phyloP scores from a whole-genome alignment of 2,329 filamentous ascomycete species.

The Ascochyta lentis region DNA sequence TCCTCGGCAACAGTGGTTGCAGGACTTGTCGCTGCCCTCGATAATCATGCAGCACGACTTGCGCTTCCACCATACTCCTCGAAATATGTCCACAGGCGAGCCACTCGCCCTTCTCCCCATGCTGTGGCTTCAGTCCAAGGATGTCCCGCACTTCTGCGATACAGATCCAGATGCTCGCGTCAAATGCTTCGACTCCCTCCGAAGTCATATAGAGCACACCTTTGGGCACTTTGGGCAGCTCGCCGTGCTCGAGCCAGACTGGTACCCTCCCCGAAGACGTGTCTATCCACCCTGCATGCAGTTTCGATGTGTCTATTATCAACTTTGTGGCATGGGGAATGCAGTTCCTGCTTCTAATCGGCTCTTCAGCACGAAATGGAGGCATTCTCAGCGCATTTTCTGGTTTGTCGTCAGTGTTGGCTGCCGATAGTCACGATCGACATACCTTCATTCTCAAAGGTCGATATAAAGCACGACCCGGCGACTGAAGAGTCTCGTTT shows the following conservation, averaged over 20 bases:
- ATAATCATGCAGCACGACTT: background rate
- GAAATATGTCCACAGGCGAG: conserved; percentile 16
- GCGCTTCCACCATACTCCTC: background rate
- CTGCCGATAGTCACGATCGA: background rate
- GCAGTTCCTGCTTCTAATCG: no score
- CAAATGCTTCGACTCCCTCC: background rate
- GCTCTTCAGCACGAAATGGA: background rate
- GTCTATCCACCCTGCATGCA: conserved; percentile 1
- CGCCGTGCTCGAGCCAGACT: conserved; percentile 12
- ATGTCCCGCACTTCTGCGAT: conserved; percentile 12
- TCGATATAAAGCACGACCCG: background rate
- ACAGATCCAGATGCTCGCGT: conserved; percentile 15
- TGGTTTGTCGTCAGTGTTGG: background rate
- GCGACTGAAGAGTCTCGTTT: background rate
- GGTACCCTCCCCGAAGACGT: background rate
- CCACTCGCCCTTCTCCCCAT: conserved; percentile 15
- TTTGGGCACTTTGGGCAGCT: conserved; percentile 4
- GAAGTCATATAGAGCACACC: conserved; percentile 1
- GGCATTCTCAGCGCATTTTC: background rate
- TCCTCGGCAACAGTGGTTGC: background rate
- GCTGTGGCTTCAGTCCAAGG: background rate
- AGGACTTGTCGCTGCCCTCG: background rate
- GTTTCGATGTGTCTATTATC: background rate
- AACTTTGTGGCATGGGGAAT: background rate
- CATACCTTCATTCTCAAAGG: conserved; percentile 1